phyloP scores from a whole-genome alignment of 768 basidiomycete genomes.

The Collybia sordida region DNA sequence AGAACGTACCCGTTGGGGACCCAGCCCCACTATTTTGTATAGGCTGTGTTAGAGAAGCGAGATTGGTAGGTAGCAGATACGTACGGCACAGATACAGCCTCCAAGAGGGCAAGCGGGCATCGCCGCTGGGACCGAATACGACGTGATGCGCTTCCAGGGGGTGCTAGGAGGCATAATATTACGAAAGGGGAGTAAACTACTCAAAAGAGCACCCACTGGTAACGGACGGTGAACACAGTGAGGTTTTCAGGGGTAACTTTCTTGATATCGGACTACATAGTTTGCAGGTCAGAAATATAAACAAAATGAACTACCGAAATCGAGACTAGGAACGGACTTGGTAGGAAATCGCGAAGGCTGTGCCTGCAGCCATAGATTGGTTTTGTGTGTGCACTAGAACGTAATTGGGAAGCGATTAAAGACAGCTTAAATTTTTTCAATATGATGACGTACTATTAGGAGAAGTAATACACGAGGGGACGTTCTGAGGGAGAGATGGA shows the following conservation, averaged over 20 bases:
- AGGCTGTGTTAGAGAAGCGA: background rate
- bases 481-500: constrained; percentile 24
- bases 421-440: background rate
- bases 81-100: constrained; percentile 54
- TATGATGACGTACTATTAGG: constrained; percentile 43
- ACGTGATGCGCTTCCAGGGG: constrained; percentile 49
- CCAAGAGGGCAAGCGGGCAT: constrained; percentile 49
- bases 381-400: constrained; percentile 52
- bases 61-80: constrained; percentile 14
- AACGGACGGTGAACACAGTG: constrained; percentile 49
- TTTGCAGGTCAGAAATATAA: background rate
- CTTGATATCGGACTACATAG: constrained; percentile 47
- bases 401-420: background rate
- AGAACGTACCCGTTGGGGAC: constrained; percentile 39
- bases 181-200: background rate
- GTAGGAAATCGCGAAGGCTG: constrained; percentile 57
- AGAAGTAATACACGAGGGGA: constrained; percentile 39
- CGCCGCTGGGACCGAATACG: constrained; percentile 46
- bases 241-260: constrained; percentile 48
- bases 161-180: constrained; percentile 30
- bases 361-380: constrained; percentile 49
- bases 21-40: constrained; percentile 48
- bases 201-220: constrained; percentile 33
- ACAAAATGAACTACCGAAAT: background rate
- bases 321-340: constrained; percentile 25